phyloP scores from a whole-genome alignment of 148 eudicot genomes.

The Rhododendron vialii region DNA sequence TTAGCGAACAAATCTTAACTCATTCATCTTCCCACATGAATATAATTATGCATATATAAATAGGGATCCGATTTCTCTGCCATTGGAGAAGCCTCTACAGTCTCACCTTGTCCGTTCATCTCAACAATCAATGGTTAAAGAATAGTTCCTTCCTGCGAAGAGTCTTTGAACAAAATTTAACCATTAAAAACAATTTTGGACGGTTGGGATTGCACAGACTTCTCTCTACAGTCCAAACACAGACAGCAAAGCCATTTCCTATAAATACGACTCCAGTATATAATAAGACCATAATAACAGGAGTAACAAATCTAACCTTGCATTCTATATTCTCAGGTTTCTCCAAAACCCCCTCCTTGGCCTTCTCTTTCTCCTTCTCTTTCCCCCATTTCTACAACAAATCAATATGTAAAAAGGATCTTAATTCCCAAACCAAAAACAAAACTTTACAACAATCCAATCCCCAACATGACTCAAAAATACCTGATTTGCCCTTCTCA shows the following conservation, averaged over 20 bases:
- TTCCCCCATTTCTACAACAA: conserved; percentile 15
- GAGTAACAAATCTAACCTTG: conserved; percentile 35
- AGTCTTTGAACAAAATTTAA: background rate
- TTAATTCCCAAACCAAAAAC: background rate
- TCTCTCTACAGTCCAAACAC: no score
- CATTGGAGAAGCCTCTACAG: background rate
- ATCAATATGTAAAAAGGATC: background rate
- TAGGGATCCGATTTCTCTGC: background rate
- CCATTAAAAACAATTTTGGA: background rate
- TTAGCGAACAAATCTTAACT: background rate
- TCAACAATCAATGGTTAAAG: background rate
- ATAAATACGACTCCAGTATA: no score
- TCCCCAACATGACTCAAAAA: background rate
- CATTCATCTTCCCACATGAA: background rate
- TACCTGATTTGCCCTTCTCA: conserved; percentile 37
- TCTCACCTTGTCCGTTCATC: background rate
- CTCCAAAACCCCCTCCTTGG: conserved; percentile 16
- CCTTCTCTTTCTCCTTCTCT: conserved; percentile 21
- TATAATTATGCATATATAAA: background rate
- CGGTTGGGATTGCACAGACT: no score
- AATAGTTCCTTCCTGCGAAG: background rate
- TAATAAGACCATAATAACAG: background rate
- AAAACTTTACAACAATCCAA: background rate
- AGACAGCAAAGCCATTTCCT: background rate
- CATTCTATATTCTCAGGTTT: conserved; percentile 40